Base-by-base conservation (phyloP, 1,284 basidiomycete species). In the Trichosporon asahii region DNA sequence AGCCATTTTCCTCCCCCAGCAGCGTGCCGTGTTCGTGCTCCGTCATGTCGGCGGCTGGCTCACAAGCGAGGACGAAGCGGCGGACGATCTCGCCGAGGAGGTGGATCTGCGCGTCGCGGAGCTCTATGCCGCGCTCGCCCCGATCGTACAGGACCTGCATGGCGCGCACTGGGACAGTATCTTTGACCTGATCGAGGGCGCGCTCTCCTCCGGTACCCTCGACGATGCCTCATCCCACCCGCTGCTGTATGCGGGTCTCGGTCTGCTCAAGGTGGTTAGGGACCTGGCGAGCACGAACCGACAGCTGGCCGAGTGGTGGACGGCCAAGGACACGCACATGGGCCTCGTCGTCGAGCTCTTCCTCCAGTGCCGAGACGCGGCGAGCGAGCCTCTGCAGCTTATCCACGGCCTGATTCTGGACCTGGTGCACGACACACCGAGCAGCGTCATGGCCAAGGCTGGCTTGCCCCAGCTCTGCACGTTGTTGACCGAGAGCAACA, bases 151-250 rank as follows among this genome's bases (percentile, higher is more conserved):
- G 80, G 91, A 89, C 76, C 86, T 98, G 0, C 85, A 89, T 4
- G 97, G 97, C 0, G 86, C 87, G 0, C 97, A 98, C 80, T 96
- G 96, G 93, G 92, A 94, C 66, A 88, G 95, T 63, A 89, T 97
- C 18, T 95, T 94, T 78, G 95, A 98, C 79, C 83, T 98, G 6
- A 82, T 97, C 23, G 94, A 97, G 80, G 91, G 88, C 67, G 94
- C 93, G 74, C 85, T 98, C 0, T 94, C 96, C 86, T 92, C 93
- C 72, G 72, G 85, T 80, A 88, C 88, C 0, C 85, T 94, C 21
- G 83, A 85, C 8, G 90, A 94, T 49, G 81, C 86, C 2, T 76
- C 82, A 0, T 88, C 88, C 0, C 85, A 93, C 40, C 87, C 89
- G 0, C 84, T 87, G 0, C 84, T 97, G 3, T 88, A 89, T 67